Evolutionary conservation across 768 basidiomycete species (phyloP).

Genomic region (Lentinula boryana): DNA sequence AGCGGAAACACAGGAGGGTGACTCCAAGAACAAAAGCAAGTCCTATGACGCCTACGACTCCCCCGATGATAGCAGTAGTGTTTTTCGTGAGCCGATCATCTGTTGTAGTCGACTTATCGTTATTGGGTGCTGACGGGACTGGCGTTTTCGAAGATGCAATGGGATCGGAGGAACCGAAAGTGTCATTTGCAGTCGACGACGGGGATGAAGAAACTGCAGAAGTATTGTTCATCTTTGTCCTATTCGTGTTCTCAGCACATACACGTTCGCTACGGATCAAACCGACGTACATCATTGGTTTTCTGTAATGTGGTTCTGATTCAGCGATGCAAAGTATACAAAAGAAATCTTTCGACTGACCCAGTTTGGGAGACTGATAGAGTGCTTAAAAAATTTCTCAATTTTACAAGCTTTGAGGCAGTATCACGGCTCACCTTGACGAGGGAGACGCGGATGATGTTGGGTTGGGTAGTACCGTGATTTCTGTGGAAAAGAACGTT

Average conservation of each 20-base stretch:
- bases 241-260: not conserved
- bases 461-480: not conserved
- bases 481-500: not conserved
- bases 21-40: not conserved
- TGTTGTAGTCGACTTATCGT: too few species aligned
- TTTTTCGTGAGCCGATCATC: not conserved
- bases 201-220: not conserved
- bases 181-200: too few species aligned
- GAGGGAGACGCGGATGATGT: not conserved
- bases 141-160: too few species aligned
- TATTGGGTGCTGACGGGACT: too few species aligned
- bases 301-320: not conserved
- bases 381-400: not conserved
- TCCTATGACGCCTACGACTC: not conserved
- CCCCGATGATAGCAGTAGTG: not conserved
- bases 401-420: not conserved
- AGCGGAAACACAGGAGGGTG: not conserved
- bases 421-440: not conserved
- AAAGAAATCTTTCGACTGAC: not conserved
- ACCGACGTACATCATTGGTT: not conserved
- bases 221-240: not conserved
- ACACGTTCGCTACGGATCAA: not conserved
- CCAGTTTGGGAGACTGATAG: not conserved
- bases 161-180: too few species aligned
- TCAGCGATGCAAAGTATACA: not conserved